Conservation (phyloP, 495 filamentous ascomycete species). For the Neurospora discreta region DNA sequence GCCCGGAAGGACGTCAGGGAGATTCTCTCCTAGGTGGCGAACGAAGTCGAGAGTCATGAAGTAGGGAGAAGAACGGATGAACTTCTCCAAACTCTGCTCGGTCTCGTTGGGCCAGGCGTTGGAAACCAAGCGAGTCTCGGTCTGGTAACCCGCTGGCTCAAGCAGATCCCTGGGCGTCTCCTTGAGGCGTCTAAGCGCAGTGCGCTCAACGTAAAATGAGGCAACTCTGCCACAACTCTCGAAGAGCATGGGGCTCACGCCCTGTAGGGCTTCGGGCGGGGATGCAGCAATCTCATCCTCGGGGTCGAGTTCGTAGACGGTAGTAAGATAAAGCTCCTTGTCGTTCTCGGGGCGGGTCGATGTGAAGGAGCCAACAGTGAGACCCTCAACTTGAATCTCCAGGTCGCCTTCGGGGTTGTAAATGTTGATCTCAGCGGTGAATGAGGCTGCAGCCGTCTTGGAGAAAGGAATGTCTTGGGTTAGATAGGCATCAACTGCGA, state of each 20-base stretch:
- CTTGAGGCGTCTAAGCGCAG: background rate
- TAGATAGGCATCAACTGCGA: conserved; percentile 28
- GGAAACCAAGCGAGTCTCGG: background rate
- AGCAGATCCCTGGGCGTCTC: background rate
- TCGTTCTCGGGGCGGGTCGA: conserved; percentile 30
- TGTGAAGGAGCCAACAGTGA: conserved; percentile 27
- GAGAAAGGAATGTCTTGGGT: conserved; percentile 13
- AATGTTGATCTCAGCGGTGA: conserved; percentile 28
- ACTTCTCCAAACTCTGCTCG: conserved; percentile 14
- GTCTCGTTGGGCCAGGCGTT: conserved; percentile 23
- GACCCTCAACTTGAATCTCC: conserved; percentile 30
- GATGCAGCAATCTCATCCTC: conserved; percentile 25
- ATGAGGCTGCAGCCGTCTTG: conserved; percentile 15
- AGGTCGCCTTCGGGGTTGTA: conserved; percentile 22
- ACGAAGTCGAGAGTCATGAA: conserved; percentile 19
- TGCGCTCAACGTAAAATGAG: conserved; percentile 15
- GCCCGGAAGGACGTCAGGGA: conserved; percentile 15
- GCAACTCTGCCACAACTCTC: conserved; percentile 30
- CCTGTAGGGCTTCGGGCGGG: background rate
- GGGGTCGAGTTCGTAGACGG: conserved; percentile 28
- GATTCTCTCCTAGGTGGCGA: conserved; percentile 11
- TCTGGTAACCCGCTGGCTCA: background rate
- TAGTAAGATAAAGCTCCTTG: conserved; percentile 33
- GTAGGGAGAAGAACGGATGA: conserved; percentile 24
- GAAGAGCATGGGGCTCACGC: conserved; percentile 12